Conservation (phyloP, 768 basidiomycete species). For the Pleurotus pulmonarius region DNA sequence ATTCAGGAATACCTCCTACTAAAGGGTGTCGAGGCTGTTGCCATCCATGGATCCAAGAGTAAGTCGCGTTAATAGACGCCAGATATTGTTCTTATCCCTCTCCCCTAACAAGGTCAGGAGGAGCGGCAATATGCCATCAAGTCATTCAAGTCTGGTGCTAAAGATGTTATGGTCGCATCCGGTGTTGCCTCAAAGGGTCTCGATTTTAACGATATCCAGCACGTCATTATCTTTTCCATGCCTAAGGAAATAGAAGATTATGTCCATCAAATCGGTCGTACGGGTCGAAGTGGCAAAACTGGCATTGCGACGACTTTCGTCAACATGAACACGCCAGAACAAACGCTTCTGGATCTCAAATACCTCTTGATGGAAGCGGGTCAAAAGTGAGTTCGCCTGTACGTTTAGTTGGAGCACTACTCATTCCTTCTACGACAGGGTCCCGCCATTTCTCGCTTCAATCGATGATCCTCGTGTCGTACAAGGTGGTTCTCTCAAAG, state of each 20-base stretch:
- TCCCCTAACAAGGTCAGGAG: slow-evolving; percentile 64
- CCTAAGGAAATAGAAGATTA: slow-evolving; percentile 99
- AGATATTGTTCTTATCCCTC: background rate
- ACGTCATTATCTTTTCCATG: slow-evolving; percentile 99
- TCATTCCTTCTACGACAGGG: slow-evolving; percentile 41
- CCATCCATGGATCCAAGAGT: slow-evolving; percentile 98
- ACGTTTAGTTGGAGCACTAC: background rate
- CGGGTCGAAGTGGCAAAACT: slow-evolving; percentile 95
- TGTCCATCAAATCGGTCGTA: slow-evolving; percentile 98
- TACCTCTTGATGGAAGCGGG: slow-evolving; percentile 96
- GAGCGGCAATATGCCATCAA: slow-evolving; percentile 99
- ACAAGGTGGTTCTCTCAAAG: slow-evolving; percentile 74
- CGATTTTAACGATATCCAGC: slow-evolving; percentile 98
- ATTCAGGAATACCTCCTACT: slow-evolving; percentile 96
- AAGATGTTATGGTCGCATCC: slow-evolving; percentile 99
- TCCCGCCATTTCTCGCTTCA: slow-evolving; percentile 86
- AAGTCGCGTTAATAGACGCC: slow-evolving; percentile 19
- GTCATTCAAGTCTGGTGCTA: slow-evolving; percentile 94
- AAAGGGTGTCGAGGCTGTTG: slow-evolving; percentile 97
- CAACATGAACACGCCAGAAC: slow-evolving; percentile 96
- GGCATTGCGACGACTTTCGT: slow-evolving; percentile 99
- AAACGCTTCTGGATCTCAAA: slow-evolving; percentile 94
- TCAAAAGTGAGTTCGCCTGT: slow-evolving; percentile 69
- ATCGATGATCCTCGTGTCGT: slow-evolving; percentile 88
- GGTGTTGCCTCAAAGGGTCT: slow-evolving; percentile 97